Conservation (phyloP, 2,329 filamentous ascomycete species). For the Periglandula ipomoeae region DNA sequence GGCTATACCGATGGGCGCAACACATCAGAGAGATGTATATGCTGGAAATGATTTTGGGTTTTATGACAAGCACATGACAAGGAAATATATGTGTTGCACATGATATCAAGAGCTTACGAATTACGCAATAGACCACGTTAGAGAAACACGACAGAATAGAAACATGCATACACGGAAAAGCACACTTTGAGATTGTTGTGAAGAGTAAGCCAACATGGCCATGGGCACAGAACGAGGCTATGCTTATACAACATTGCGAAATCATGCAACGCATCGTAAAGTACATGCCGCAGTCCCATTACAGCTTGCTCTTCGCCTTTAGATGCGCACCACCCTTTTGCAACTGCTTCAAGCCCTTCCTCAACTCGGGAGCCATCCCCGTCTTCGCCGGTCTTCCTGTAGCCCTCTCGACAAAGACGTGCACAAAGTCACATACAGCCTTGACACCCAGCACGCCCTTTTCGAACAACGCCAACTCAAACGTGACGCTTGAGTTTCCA, state of each 20-base stretch:
- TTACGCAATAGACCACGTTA: no score
- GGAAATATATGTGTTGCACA: no score
- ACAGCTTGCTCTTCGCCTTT: slow-evolving; percentile 2
- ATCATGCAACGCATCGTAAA: no score
- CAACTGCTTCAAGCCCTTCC: slow-evolving; percentile 37
- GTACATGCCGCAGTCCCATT: no score
- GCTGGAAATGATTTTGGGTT: not conserved
- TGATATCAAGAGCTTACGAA: no score
- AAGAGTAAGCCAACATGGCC: not conserved
- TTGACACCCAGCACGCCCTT: slow-evolving; percentile 63
- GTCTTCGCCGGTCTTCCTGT: slow-evolving; percentile 56
- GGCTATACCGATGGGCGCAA: not conserved
- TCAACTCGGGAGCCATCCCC: slow-evolving; percentile 55
- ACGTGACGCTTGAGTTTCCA: slow-evolving; percentile 78
- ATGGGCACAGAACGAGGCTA: not conserved
- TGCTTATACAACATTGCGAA: not conserved
- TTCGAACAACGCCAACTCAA: slow-evolving; percentile 83
- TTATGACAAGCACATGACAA: not conserved
- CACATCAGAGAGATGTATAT: not conserved
- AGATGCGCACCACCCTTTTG: not conserved
- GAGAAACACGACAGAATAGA: no score
- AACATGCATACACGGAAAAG: not conserved
- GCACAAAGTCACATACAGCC: slow-evolving; percentile 77
- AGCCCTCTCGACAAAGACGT: slow-evolving; percentile 76
- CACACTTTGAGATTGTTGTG: not conserved